Conservation (phyloP, 163 green algal genomes). For the Scenedesmus sp. region DNA sequence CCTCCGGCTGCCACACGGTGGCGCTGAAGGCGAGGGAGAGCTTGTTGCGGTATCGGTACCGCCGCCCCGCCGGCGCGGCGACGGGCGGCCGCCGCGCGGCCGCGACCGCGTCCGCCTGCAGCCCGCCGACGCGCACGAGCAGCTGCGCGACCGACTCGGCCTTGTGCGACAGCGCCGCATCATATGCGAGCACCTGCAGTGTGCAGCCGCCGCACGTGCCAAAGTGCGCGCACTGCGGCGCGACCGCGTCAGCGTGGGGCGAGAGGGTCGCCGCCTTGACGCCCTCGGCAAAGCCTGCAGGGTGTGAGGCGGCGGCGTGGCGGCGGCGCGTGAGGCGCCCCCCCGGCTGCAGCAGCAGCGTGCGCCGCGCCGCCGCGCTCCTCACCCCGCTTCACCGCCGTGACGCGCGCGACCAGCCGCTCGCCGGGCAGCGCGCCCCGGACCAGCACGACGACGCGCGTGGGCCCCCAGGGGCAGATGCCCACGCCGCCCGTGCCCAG, state of each 20-base stretch:
- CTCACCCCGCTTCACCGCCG: conserved; percentile 54
- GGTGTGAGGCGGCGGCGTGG: not conserved
- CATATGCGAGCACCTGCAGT: conserved; percentile 80
- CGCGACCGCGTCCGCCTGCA: not conserved
- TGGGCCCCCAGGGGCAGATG: conserved; percentile 3
- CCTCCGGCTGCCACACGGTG: conserved; percentile 14
- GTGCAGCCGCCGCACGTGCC: conserved; percentile 37
- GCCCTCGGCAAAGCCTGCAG: conserved; percentile 53
- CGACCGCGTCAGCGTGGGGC: conserved; percentile 47
- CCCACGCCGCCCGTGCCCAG: conserved; percentile 19
- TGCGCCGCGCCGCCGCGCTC: too few relatives aligned
- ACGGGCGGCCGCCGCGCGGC: not conserved
- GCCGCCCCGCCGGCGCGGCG: not conserved
- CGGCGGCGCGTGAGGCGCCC: not conserved
- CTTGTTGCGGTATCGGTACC: conserved; percentile 45
- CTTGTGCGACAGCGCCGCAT: conserved; percentile 78
- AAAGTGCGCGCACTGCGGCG: conserved; percentile 66
- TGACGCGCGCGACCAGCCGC: conserved; percentile 60
- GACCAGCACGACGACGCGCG: conserved; percentile 75
- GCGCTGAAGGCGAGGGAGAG: conserved; percentile 29
- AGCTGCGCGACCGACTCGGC: conserved; percentile 56
- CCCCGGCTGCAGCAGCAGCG: not conserved
- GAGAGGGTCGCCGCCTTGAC: conserved; percentile 62
- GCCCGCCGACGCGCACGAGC: conserved; percentile 14
- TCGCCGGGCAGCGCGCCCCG: conserved; percentile 81